Conservation (phyloP, 2,329 filamentous ascomycete species). For the Arthrobotrys musiformis region DNA sequence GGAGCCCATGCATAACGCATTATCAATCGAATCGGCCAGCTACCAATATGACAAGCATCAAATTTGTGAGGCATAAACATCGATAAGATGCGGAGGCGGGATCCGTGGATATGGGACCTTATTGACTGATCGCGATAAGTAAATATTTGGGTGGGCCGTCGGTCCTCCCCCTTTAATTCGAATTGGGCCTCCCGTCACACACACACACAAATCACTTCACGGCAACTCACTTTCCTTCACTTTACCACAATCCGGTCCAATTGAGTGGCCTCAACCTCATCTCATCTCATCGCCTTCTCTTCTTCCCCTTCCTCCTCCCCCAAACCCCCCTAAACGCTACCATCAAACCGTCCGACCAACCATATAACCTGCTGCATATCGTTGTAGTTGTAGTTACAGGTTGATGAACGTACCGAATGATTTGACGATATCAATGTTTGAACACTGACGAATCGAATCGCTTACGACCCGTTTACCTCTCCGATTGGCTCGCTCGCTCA, state of each 20-base stretch:
- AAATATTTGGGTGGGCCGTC: neutral
- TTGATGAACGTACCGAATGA: too few species aligned
- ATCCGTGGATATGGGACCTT: too few species aligned
- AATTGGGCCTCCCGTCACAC: neutral
- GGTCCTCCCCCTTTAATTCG: neutral
- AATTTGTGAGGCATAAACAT: too few species aligned
- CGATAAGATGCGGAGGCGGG: too few species aligned
- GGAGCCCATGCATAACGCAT: too few species aligned
- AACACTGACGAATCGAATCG: conserved; percentile 1
- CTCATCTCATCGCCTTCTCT: neutral
- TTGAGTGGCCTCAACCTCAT: neutral
- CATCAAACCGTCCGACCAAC: too few species aligned
- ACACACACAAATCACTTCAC: neutral
- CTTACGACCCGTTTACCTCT: neutral
- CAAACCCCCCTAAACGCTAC: neutral
- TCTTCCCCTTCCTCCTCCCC: neutral
- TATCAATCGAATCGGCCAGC: too few species aligned
- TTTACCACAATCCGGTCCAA: neutral
- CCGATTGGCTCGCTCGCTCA: conserved; percentile 6
- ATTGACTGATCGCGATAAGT: neutral
- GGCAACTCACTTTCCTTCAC: neutral
- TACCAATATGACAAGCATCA: too few species aligned
- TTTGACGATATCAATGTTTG: neutral
- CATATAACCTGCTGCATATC: too few species aligned
- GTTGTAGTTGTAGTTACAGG: too few species aligned